Conservation (phyloP, 306 rosid genomes). For the Begonia fuchsioides region DNA sequence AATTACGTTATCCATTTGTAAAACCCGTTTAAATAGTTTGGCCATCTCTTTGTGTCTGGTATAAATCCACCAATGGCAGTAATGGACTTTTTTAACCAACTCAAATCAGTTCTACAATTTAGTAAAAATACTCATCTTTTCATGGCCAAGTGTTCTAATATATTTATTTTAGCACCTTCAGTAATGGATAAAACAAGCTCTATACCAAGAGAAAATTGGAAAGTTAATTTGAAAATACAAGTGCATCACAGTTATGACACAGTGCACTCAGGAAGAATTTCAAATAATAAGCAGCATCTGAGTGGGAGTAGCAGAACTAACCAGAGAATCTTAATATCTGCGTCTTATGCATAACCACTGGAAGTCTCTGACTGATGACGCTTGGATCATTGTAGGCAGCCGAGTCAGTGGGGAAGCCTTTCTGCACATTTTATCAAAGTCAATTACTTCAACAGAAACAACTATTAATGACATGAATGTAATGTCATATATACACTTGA, state of each 20-base stretch:
- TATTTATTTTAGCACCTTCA: no score
- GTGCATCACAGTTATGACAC: no score
- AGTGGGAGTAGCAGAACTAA: slow-evolving; percentile 28
- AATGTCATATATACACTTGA: no score
- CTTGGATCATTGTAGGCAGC: slow-evolving; percentile 75
- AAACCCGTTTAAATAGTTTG: no score
- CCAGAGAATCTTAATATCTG: slow-evolving; percentile 54
- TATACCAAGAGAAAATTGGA: slow-evolving; percentile 10
- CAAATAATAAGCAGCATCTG: no score
- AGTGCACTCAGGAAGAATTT: no score
- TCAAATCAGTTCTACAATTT: no score
- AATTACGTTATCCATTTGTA: no score
- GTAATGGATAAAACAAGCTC: neutral
- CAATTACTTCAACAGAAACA: slow-evolving; percentile 11
- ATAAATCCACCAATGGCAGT: neutral
- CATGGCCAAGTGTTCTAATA: no score
- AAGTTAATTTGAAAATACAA: slow-evolving; percentile 7
- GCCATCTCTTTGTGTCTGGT: neutral
- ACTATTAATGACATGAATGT: no score
- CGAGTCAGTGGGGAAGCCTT: slow-evolving; percentile 65
- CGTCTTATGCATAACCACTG: slow-evolving; percentile 40
- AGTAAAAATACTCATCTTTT: no score
- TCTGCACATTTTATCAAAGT: slow-evolving; percentile 38
- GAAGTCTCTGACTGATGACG: slow-evolving; percentile 61
- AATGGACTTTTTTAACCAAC: neutral